phyloP scores from a whole-genome alignment of 257 asterid genomes.

The Verbena officinalis region DNA sequence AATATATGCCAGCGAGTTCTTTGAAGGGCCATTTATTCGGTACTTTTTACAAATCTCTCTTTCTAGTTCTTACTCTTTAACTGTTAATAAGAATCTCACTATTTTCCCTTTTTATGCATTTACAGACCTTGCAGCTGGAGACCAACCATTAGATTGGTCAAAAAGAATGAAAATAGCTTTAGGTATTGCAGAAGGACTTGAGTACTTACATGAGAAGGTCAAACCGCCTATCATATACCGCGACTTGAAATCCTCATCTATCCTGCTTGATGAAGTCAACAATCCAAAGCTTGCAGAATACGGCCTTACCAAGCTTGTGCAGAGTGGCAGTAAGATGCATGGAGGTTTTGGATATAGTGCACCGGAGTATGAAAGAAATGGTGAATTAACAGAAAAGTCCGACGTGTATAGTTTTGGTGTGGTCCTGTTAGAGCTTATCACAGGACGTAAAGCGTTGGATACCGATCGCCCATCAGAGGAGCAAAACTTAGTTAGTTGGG shows the following conservation, averaged over 20 bases:
- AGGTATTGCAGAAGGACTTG: constrained; percentile 70
- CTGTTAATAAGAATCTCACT: neutral
- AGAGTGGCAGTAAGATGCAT: constrained; percentile 48
- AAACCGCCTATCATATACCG: constrained; percentile 62
- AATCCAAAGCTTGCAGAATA: constrained; percentile 57
- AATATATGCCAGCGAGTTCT: constrained; percentile 69
- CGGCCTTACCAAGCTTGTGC: constrained; percentile 61
- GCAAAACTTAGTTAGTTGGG: constrained; percentile 71
- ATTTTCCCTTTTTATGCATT: neutral
- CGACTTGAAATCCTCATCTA: constrained; percentile 55
- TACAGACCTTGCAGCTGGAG: constrained; percentile 49
- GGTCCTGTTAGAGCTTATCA: constrained; percentile 63
- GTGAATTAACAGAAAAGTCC: constrained; percentile 60
- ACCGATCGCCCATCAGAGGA: constrained; percentile 48
- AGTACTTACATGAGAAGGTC: constrained; percentile 64
- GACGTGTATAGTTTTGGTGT: constrained; percentile 77
- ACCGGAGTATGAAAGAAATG: constrained; percentile 62
- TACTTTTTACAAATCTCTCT: constrained; percentile 27
- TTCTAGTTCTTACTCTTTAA: neutral
- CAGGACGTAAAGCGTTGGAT: constrained; percentile 71
- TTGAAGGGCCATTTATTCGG: constrained; percentile 63
- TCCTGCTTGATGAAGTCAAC: constrained; percentile 50
- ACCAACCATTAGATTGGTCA: constrained; percentile 53
- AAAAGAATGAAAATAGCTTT: constrained; percentile 69
- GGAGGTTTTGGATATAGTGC: constrained; percentile 58